phyloP scores from a whole-genome alignment of 2,329 filamentous ascomycete genomes.

The Fusarium tuaranense region DNA sequence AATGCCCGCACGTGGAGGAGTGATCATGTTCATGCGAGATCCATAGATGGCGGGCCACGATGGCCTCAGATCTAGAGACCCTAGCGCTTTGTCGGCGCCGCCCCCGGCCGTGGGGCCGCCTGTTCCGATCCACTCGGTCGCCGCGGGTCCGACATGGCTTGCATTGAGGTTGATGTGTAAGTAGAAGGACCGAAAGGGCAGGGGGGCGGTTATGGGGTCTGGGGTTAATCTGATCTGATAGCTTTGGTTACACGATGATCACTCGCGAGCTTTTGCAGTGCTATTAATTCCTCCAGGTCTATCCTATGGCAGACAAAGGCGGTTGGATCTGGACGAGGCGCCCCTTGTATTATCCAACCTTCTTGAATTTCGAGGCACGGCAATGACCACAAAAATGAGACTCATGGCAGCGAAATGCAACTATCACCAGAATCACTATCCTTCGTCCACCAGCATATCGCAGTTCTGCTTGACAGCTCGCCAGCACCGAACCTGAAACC shows the following conservation, averaged over 20 bases:
- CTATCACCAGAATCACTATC: neutral
- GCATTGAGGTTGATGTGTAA: constrained; percentile 4
- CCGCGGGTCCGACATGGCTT: constrained; percentile 14
- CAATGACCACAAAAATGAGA: neutral
- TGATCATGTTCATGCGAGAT: constrained; percentile 17
- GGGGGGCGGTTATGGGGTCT: neutral
- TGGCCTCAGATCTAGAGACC: constrained; percentile 33
- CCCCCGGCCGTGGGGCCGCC: constrained; percentile 23
- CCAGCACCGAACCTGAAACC: neutral
- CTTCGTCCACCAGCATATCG: neutral
- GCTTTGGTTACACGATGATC: neutral
- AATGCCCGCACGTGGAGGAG: neutral
- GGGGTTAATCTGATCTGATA: neutral
- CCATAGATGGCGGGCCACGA: constrained; percentile 24
- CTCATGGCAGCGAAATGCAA: neutral
- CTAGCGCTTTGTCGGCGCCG: constrained; percentile 22
- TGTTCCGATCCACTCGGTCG: constrained; percentile 29
- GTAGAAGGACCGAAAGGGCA: neutral
- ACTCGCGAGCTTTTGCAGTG: neutral
- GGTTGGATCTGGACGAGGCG: neutral
- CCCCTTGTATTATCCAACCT: neutral
- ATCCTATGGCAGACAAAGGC: neutral
- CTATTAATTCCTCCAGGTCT: neutral
- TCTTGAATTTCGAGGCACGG: neutral
- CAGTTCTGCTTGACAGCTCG: neutral